Percentiles rank a stretch among this genome's conserved stretches.
Conservation (phyloP, 2,329 filamentous ascomycete species). For the Dothistroma septosporum region DNA sequence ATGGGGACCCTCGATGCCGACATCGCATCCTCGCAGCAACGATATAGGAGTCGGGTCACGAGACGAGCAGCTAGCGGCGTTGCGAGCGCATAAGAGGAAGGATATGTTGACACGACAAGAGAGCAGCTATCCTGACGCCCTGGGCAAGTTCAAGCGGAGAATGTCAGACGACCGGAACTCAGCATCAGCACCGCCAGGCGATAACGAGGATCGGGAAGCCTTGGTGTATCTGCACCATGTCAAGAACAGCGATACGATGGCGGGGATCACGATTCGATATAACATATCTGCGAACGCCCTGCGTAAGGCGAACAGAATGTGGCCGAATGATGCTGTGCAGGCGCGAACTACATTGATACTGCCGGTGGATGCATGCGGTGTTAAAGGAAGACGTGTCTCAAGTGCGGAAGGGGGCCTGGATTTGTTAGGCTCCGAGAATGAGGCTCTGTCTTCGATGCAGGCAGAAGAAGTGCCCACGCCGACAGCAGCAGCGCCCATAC, state of each 20-base stretch:
- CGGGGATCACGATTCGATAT: slow-evolving; percentile 85
- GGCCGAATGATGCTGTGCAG: slow-evolving; percentile 90
- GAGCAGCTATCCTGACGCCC: slow-evolving; percentile 42
- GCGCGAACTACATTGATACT: slow-evolving; percentile 74
- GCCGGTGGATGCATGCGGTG: slow-evolving; percentile 82
- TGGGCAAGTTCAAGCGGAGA: slow-evolving; percentile 57
- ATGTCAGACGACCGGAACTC: slow-evolving; percentile 60
- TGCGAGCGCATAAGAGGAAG: slow-evolving; percentile 48
- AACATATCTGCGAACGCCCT: slow-evolving; percentile 79
- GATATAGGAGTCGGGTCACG: slow-evolving; percentile 44
- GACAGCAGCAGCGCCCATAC: slow-evolving; percentile 29
- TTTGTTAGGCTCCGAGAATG: slow-evolving; percentile 30
- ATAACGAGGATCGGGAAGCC: slow-evolving; percentile 66
- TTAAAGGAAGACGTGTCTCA: slow-evolving; percentile 64
- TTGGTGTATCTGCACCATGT: slow-evolving; percentile 90
- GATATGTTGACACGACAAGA: slow-evolving; percentile 41
- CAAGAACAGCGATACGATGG: slow-evolving; percentile 76
- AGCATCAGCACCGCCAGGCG: slow-evolving; percentile 47
- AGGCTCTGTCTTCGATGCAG: slow-evolving; percentile 28
- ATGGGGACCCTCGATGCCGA: slow-evolving; percentile 45
- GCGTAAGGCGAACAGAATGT: slow-evolving; percentile 84
- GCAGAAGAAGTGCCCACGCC: slow-evolving; percentile 37
- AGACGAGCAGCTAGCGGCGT: slow-evolving; percentile 45
- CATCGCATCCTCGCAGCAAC: slow-evolving; percentile 33
- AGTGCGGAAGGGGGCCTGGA: slow-evolving; percentile 33